Evolutionary conservation across 148 eudicot species (phyloP).

Genomic region (Camellia sinensis): DNA sequence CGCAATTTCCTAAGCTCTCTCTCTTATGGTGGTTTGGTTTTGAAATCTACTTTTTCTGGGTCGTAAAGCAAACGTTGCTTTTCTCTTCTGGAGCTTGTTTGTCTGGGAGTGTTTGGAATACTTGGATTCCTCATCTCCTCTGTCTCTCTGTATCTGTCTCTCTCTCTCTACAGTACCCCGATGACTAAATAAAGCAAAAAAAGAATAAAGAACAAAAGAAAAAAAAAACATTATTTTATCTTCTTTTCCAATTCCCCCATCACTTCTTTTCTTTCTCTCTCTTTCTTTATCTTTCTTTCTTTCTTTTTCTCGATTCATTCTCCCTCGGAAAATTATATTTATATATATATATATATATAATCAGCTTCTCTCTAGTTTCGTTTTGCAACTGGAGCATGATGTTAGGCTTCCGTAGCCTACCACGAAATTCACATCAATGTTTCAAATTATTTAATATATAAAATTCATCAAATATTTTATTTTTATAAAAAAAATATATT

Average conservation of each 20-base stretch:
- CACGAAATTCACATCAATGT: too few species aligned
- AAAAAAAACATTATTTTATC: neutral
- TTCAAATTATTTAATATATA: too few species aligned
- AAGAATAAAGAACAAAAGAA: too few species aligned
- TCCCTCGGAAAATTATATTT: too few species aligned
- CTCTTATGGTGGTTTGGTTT: conserved; percentile 14
- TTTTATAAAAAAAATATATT: too few species aligned
- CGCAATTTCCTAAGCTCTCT: conserved; percentile 19
- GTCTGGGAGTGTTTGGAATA: conserved; percentile 38
- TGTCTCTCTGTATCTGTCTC: neutral
- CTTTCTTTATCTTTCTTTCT: neutral
- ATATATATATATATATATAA: too few species aligned
- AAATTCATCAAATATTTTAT: too few species aligned
- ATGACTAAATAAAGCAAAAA: neutral
- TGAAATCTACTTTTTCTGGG: conserved; percentile 37
- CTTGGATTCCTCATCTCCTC: conserved; percentile 30
- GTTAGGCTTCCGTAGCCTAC: too few species aligned
- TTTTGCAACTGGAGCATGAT: too few species aligned
- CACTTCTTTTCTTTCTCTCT: neutral
- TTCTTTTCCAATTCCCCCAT: neutral
- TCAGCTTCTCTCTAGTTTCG: too few species aligned
- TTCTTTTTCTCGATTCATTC: neutral
- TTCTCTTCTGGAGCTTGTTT: conserved; percentile 34
- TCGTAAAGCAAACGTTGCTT: conserved; percentile 39
- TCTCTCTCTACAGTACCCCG: neutral